phyloP scores from a whole-genome alignment of 2,329 filamentous ascomycete genomes.

The Pseudocercospora crystallina region DNA sequence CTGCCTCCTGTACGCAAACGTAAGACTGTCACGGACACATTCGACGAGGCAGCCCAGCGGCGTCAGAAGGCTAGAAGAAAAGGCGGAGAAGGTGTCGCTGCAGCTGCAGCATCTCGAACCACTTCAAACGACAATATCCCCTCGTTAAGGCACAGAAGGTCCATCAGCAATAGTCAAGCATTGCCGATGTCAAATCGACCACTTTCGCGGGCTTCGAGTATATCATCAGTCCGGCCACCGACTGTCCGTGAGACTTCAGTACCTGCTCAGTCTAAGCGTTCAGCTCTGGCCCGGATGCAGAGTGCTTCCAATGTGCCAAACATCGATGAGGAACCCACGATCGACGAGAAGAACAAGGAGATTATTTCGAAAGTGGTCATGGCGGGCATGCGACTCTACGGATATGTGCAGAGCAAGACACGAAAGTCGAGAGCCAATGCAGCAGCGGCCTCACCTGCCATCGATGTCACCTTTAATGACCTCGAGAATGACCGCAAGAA shows the following conservation, averaged over 20 bases:
- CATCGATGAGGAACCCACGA: constrained; percentile 8
- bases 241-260: constrained; percentile 21
- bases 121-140: constrained; percentile 30
- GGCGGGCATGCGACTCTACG: constrained; percentile 55
- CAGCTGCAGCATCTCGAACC: constrained; percentile 39
- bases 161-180: constrained; percentile 26
- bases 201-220: constrained; percentile 33
- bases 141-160: constrained; percentile 33
- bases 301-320: constrained; percentile 17
- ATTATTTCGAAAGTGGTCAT: constrained; percentile 51
- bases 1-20: constrained; percentile 39
- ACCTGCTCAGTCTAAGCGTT: constrained; percentile 25
- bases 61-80: constrained; percentile 43
- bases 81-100: constrained; percentile 45
- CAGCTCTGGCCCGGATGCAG: constrained; percentile 28
- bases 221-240: constrained; percentile 25
- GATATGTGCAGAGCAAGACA: constrained; percentile 45
- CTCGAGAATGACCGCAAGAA: constrained; percentile 30
- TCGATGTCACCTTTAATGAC: constrained; percentile 21
- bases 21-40: constrained; percentile 43
- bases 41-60: constrained; percentile 49
- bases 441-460: constrained; percentile 16
- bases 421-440: constrained; percentile 31
- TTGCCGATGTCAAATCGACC: constrained; percentile 27
- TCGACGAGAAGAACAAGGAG: constrained; percentile 47